Evolutionary conservation across 225 moss, liverwort and hornwort species (phyloP), one percentile per base, ranked within the genome.

Genomic region (Takakia lepidozioides): DNA sequence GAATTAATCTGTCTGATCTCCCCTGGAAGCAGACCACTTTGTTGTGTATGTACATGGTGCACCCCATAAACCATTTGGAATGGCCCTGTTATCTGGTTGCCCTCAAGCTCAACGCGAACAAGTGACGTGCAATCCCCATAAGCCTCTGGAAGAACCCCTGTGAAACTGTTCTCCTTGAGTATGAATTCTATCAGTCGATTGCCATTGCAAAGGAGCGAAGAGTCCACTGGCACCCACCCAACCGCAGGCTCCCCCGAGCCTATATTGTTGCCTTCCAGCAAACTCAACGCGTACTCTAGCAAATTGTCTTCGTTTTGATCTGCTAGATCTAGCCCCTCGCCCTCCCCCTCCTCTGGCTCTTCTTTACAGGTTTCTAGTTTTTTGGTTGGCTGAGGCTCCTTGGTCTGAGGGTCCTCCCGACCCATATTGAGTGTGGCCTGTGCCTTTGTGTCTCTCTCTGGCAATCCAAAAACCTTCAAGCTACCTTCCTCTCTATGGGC

Each of bases 71-170:
- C 67, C 67, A 15, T 53, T 61, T 0, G 92, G 88, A 6, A 92
- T 46, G 1, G 15, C 17, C 92, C 85, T 3, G 58, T 61, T 22
- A 92, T 39, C n/a, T 32, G 27, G 46, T 92, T 92, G 40, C 58
- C 49, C 54, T 88, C 80, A 17, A 92, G 54, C 1, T 88, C 76
- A 19, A 88, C 66, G 42, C 88, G 58, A 22, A 26, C 62, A 35
- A 92, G 80, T 48, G 58, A 68, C 42, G 52, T 24, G 66, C 92
- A 92, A 9, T 53, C 64, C 42, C 85, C 88, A 25, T 87, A 76
- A 7, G 44, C 70, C 29, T 49, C 71, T 13, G 92, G 85, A 19
- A 92, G 40, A 2, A 61, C 5, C 9, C 92, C 92, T 29, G 77
- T 61, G 46, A 92, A 67, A 21, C 74, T 48, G 59, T 92, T 92